phyloP scores from a whole-genome alignment of 177 flowering plant species.

The Tripterygium wilfordii region DNA sequence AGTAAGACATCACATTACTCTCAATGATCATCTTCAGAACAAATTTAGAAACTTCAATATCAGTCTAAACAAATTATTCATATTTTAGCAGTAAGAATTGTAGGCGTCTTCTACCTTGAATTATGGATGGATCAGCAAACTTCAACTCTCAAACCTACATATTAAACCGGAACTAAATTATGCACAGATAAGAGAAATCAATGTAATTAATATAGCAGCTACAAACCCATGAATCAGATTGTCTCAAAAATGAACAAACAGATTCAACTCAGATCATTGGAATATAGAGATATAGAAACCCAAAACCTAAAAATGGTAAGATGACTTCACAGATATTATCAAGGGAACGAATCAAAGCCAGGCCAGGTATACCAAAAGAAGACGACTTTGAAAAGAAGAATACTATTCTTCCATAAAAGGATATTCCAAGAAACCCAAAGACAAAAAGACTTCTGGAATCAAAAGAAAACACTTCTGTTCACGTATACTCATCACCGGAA shows the following conservation, averaged over 20 bases:
- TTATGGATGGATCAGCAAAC: slow-evolving; percentile 22
- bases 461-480: slow-evolving; percentile 16
- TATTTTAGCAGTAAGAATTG: no score
- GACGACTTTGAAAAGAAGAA: slow-evolving; percentile 30
- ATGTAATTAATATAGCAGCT: no score
- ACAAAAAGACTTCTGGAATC: slow-evolving; percentile 22
- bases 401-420: slow-evolving; percentile 22
- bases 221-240: no score
- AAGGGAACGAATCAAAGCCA: neutral
- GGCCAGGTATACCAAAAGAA: slow-evolving; percentile 10
- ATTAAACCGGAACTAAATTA: no score
- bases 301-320: no score
- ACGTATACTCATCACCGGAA: slow-evolving; percentile 12
- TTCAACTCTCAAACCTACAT: slow-evolving; percentile 36
- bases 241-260: no score
- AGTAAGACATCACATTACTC: slow-evolving; percentile 6
- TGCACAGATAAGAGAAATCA: no score
- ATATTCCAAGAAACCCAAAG: slow-evolving; percentile 36
- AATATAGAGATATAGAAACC: no score
- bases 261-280: no score
- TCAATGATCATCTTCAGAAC: neutral
- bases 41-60: no score
- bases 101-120: slow-evolving; percentile 25
- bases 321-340: no score
- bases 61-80: no score